Conservation (phyloP, 345 rosid species). For the Populus simonii region DNA sequence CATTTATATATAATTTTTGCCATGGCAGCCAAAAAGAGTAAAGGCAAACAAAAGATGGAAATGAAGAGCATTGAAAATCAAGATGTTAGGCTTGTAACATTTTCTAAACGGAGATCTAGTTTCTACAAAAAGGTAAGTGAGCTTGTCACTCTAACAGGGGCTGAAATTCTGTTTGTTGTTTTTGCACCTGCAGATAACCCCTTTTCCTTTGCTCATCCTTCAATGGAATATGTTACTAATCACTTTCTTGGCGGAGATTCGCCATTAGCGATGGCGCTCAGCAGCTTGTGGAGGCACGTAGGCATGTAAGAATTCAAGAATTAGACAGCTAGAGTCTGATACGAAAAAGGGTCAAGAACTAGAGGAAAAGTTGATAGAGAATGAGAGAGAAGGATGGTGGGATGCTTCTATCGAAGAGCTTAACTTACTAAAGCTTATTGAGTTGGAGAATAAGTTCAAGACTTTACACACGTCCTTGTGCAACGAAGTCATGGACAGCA, state of each 20-base stretch:
- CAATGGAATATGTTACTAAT: slow-evolving; percentile 6
- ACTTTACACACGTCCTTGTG: background rate
- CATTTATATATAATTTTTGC: too few species aligned
- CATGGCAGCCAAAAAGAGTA: slow-evolving; percentile 9
- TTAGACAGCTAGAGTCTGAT: slow-evolving; percentile 13
- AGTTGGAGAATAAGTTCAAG: background rate
- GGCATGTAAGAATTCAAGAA: slow-evolving; percentile 14
- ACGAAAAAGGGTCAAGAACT: slow-evolving; percentile 5
- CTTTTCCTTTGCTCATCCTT: slow-evolving; percentile 9
- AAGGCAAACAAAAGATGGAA: slow-evolving; percentile 17
- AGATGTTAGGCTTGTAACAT: slow-evolving; percentile 1
- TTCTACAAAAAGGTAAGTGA: slow-evolving; percentile 42
- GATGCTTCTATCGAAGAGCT: slow-evolving; percentile 16
- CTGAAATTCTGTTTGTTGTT: background rate
- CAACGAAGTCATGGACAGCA: background rate
- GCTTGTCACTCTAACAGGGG: background rate
- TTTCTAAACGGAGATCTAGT: slow-evolving; percentile 38
- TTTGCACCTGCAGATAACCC: slow-evolving; percentile 14
- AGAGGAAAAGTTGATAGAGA: background rate
- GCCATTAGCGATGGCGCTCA: background rate
- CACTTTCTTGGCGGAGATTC: slow-evolving; percentile 15
- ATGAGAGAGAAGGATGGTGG: slow-evolving; percentile 18
- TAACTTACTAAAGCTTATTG: background rate
- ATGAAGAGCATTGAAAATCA: slow-evolving; percentile 18
- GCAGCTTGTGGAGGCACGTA: slow-evolving; percentile 30